Evolutionary conservation across 805 yeast genomes (phyloP), one percentile per base, ranked within the genome.

Genomic region (Myxozyma neglecta): DNA sequence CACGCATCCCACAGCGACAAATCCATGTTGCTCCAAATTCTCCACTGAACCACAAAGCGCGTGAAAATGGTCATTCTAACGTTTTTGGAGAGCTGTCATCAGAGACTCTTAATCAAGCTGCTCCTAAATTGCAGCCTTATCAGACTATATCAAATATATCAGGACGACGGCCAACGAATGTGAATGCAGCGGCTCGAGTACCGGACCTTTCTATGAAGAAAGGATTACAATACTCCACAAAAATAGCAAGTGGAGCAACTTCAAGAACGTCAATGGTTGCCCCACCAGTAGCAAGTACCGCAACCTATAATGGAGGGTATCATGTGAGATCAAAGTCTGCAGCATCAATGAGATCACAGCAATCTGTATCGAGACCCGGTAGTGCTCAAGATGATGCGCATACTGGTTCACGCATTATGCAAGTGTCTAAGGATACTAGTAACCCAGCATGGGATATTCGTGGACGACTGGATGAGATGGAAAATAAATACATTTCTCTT

Each of bases 381-480:
- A 60, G 60, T 36, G 63, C 63, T 11, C 63, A 60, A 39, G 57
- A 46, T 8, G 53, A 39, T 5, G 53, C 10, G 14, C 29, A 20
- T 13, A 10, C 52, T 7, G 5, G 34, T 35, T n/a, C 42, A 9
- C 32, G 66, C 16, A 62, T 62, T 35, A 40, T 59, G 50, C 18
- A 59, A 13, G 66, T 56, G 16, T 50, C 52, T 16, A 40, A 49
- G 36, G 56, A 50, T 13, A 48, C 48, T 16, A 35, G 8, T 7
- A 49, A 44, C 34, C 29, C 56, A 16, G 32, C 65, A 5, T 60
- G 65, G 62, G 63, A 60, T 35, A 45, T 64, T 32, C 58, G 64
- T 34, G 66, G 59, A 10, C 43, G 68, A 13, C 48, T 65, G 11
- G 66, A 64, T 14, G 37, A 24, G 13, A 59, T 65, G 49, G 68